Conservation (phyloP, 2,329 filamentous ascomycete genomes). For the Alternaria rosae region DNA sequence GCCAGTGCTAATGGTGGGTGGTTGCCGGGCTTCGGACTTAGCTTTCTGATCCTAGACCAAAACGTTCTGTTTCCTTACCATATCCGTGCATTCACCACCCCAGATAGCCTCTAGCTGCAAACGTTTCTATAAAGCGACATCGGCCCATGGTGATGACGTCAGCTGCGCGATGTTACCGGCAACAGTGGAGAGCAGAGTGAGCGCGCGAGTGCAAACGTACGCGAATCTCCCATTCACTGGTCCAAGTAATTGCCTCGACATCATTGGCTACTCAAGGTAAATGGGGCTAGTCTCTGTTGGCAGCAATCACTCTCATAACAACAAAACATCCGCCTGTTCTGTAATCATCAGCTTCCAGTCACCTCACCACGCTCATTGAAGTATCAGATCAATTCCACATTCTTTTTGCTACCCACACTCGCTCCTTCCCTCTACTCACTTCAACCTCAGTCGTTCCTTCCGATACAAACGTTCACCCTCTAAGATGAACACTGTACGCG, state of each 20-base stretch:
- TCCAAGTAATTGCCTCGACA: not conserved
- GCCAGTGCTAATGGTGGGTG: not conserved
- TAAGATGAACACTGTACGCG: slow-evolving; percentile 18
- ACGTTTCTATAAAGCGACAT: not conserved
- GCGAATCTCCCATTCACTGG: slow-evolving; percentile 7
- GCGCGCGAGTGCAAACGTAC: slow-evolving; percentile 18
- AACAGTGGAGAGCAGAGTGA: not conserved
- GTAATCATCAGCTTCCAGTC: not conserved
- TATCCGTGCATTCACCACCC: not conserved
- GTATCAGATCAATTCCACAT: not conserved
- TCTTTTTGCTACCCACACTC: slow-evolving; percentile 4
- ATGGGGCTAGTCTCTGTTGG: slow-evolving; percentile 8
- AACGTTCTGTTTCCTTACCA: not conserved
- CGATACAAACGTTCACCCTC: not conserved
- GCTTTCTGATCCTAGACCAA: not conserved
- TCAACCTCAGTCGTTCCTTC: not conserved
- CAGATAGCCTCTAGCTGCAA: not conserved
- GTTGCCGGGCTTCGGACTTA: not conserved
- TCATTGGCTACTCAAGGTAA: slow-evolving; percentile 12
- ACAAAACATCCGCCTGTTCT: slow-evolving; percentile 8
- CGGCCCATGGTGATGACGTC: not conserved
- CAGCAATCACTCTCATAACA: slow-evolving; percentile 4
- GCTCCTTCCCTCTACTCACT: not conserved
- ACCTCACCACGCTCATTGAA: slow-evolving; percentile 9
- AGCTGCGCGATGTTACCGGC: not conserved